Conservation (phyloP, 768 basidiomycete species). For the Tremella mesenterica region DNA sequence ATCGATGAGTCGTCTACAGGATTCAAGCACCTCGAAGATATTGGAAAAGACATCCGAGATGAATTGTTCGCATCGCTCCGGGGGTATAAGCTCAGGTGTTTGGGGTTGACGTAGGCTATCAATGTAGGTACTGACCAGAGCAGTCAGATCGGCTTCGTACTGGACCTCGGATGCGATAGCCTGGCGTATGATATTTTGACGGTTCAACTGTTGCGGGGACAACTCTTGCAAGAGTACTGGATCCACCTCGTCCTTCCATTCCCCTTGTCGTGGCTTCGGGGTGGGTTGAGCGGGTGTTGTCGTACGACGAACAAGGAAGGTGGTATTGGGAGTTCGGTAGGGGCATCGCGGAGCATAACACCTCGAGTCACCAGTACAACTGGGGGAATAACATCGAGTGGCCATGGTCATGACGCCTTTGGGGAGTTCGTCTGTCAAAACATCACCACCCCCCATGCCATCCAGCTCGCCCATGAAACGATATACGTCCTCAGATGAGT, state of each 20-base stretch:
- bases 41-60: constrained; percentile 91
- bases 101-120: constrained; percentile 61
- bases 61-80: constrained; percentile 67
- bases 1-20: constrained; percentile 72
- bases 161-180: constrained; percentile 81
- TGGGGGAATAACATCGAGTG: constrained; percentile 81
- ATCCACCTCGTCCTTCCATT: constrained; percentile 76
- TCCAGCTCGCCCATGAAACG: constrained; percentile 73
- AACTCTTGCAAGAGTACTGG: constrained; percentile 61
- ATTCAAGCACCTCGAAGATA: constrained; percentile 83
- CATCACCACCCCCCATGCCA: constrained; percentile 32
- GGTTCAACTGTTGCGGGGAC: constrained; percentile 65
- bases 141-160: constrained; percentile 77
- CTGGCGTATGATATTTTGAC: constrained; percentile 77
- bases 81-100: constrained; percentile 62
- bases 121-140: constrained; percentile 77
- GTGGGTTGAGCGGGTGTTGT: background rate
- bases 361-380: constrained; percentile 66
- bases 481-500: constrained; percentile 87
- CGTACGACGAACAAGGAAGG: constrained; percentile 8
- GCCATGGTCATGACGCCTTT: constrained; percentile 78
- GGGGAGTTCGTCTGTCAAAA: constrained; percentile 32
- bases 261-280: constrained; percentile 31
- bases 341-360: constrained; percentile 76
- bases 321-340: constrained; percentile 26